Evolutionary conservation across 78 protist genomes (phyloP).

Genomic region (Pigoraptor vietnamica): DNA sequence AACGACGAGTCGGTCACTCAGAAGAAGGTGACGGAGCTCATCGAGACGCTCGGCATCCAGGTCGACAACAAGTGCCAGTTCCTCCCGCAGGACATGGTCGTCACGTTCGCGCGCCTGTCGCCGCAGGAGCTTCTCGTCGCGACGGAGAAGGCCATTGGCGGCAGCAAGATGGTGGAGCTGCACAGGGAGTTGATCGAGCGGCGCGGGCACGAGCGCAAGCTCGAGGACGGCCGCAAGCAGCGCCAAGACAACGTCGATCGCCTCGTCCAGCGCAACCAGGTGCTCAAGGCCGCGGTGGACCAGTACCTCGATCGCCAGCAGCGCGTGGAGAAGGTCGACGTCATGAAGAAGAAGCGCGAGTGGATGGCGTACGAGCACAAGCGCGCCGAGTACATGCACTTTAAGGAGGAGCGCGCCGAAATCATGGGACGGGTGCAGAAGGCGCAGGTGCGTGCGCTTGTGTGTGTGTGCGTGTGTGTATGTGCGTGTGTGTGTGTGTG

Average conservation of each 20-base stretch:
- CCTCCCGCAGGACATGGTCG: slow-evolving; percentile 85
- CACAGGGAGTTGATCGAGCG: neutral
- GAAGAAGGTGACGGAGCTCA: neutral
- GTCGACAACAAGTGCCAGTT: slow-evolving; percentile 80
- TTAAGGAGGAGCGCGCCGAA: neutral
- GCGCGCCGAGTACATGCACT: neutral
- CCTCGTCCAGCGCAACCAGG: slow-evolving; percentile 26
- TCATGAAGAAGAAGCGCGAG: slow-evolving; percentile 19
- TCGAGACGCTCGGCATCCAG: slow-evolving; percentile 46
- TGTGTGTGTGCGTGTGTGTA: too few species aligned
- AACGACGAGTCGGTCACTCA: neutral
- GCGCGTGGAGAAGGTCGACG: slow-evolving; percentile 11
- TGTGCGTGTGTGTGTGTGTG: too few species aligned
- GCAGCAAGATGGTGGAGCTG: neutral
- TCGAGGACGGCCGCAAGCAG: too few species aligned
- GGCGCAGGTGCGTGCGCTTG: too few species aligned
- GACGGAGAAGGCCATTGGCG: slow-evolving; percentile 49
- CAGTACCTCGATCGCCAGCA: slow-evolving; percentile 52
- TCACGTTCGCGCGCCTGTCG: slow-evolving; percentile 52
- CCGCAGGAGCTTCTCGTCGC: slow-evolving; percentile 49
- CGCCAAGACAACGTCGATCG: too few species aligned
- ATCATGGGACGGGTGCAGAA: neutral
- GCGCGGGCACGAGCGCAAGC: too few species aligned
- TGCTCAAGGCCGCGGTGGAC: slow-evolving; percentile 54
- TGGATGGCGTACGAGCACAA: slow-evolving; percentile 32